A percentile compares a stretch with the other conserved stretches of the same genome.
phyloP scores from a whole-genome alignment of 148 eudicot genomes.

The Beta vulgaris region DNA sequence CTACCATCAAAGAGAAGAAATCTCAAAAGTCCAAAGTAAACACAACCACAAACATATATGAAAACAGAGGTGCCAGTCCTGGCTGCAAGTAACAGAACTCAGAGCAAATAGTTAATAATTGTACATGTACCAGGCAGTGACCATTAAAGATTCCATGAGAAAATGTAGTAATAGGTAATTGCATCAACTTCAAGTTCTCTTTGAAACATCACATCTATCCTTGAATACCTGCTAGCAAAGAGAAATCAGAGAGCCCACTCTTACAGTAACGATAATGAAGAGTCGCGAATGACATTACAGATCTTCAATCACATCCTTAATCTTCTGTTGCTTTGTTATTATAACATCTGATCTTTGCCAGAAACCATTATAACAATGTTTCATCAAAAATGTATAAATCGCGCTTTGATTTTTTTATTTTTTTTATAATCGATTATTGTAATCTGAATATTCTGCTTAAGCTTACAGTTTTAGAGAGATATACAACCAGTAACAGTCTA shows the following conservation, averaged over 20 bases:
- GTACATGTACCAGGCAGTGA: not conserved
- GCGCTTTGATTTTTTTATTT: not conserved
- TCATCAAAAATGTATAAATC: not conserved
- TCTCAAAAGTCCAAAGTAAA: slow-evolving; percentile 3
- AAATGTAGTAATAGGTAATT: not conserved
- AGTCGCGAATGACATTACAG: not conserved
- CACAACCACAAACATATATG: not conserved
- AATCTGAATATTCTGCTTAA: not conserved
- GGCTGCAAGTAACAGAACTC: not conserved
- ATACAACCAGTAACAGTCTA: not conserved
- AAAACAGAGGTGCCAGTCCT: not conserved
- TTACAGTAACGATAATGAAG: not conserved
- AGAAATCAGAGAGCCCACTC: not conserved
- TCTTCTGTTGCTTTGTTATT: not conserved
- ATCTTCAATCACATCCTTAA: not conserved
- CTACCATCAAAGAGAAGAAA: no score
- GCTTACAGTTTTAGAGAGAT: not conserved
- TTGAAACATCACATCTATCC: slow-evolving; percentile 14
- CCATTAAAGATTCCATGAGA: slow-evolving; percentile 11
- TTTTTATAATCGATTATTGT: not conserved
- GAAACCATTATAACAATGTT: not conserved
- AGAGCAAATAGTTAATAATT: not conserved
- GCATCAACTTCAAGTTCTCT: slow-evolving; percentile 9
- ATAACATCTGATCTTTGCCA: not conserved
- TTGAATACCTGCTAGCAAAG: not conserved